Conservation (phyloP, 345 rosid species). For the Hevea brasiliensis region DNA sequence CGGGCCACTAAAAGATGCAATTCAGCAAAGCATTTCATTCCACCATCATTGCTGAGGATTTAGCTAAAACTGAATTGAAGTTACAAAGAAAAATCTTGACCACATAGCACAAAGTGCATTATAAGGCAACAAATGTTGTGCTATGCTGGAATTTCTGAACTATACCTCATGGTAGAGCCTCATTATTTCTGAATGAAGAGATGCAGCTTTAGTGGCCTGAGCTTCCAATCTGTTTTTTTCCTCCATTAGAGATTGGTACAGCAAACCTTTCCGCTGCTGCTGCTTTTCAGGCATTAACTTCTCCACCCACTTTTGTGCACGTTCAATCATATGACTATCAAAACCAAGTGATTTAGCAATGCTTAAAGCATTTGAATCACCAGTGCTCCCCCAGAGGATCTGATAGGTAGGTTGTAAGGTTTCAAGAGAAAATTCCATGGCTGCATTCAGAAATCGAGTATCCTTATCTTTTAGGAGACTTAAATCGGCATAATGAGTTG, state of each 20-base stretch:
- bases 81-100: background rate
- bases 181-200: conserved; percentile 60
- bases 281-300: conserved; percentile 70
- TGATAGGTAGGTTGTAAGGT: conserved; percentile 76
- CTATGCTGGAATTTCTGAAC: conserved; percentile 1
- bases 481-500: conserved; percentile 90
- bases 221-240: conserved; percentile 70
- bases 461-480: conserved; percentile 78
- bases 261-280: conserved; percentile 56
- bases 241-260: conserved; percentile 69
- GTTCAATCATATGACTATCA: conserved; percentile 53
- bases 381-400: conserved; percentile 82
- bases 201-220: conserved; percentile 56
- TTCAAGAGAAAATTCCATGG: conserved; percentile 88
- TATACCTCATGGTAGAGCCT: conserved; percentile 66
- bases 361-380: conserved; percentile 79
- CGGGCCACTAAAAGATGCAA: background rate
- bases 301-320: conserved; percentile 70
- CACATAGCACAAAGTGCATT: background rate
- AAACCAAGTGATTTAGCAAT: conserved; percentile 87
- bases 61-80: background rate
- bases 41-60: background rate
- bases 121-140: background rate
- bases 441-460: conserved; percentile 74
- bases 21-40: background rate